These are phyloP conservation scores for Pleurostoma richardsiae DNA, from an alignment of 2,329 filamentous ascomycete species.

Conservation along the genomic window DNA sequence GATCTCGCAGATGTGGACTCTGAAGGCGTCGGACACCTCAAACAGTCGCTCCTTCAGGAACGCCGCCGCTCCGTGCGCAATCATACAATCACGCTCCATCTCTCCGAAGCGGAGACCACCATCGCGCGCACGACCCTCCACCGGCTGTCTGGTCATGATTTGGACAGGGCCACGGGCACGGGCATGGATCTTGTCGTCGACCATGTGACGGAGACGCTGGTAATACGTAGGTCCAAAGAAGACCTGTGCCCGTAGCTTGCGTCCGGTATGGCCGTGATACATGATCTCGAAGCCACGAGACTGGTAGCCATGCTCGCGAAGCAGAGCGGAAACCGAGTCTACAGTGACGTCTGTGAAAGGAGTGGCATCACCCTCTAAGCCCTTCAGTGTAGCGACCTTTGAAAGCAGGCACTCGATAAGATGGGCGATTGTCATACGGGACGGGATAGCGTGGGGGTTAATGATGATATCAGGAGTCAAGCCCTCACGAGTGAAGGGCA, in stretches of 20 bases:
- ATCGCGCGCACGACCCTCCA: conserved; percentile 96
- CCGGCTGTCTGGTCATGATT: conserved; percentile 94
- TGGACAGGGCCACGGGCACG: conserved; percentile 93
- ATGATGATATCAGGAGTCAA: conserved; percentile 95
- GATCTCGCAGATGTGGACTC: conserved; percentile 97
- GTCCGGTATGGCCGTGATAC: conserved; percentile 97
- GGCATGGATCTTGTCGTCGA: conserved; percentile 99
- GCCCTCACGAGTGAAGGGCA: conserved; percentile 94
- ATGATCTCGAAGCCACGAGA: conserved; percentile 96
- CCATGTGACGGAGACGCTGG: conserved; percentile 97
- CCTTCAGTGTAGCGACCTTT: conserved; percentile 90
- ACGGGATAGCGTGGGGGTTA: conserved; percentile 98
- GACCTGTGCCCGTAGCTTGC: conserved; percentile 87
- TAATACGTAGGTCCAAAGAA: conserved; percentile 99
- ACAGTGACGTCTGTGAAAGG: conserved; percentile 98
- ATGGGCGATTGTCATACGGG: conserved; percentile 99
- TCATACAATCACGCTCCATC: conserved; percentile 99
- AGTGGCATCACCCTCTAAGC: conserved; percentile 93
- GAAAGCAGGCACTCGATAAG: conserved; percentile 98
- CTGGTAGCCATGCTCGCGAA: conserved; percentile 89
- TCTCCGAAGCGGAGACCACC: conserved; percentile 99
- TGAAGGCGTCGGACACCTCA: conserved; percentile 95
- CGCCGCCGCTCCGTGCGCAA: conserved; percentile 94
- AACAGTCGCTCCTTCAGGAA: conserved; percentile 98
- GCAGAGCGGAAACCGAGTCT: conserved; percentile 80